Base-by-base conservation (phyloP, 2,329 filamentous ascomycete genomes). In the Chaetothyriales sp. region DNA sequence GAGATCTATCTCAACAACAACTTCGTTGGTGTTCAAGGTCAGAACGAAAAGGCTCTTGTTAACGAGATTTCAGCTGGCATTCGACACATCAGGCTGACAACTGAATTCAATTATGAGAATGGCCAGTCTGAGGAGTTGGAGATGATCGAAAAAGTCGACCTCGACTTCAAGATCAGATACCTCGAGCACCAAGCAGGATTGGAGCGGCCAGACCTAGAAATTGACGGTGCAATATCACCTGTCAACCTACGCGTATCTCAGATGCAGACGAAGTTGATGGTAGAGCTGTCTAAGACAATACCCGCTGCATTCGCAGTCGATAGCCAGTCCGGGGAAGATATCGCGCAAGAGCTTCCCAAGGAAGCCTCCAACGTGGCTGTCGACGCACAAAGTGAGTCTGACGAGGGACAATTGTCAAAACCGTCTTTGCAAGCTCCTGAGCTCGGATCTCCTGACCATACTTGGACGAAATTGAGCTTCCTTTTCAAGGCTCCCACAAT, bases 1-100 rank as follows among this genome's bases (percentile, higher is more conserved):
- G 94, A 98, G 65, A 95, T 99, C 20, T 98, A 97, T 64, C 89
- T 87, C 0, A 89, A 89, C 67, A 98, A 98, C 67, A 86, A 83
- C 57, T 98, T 99, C 64, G 80, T 84, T 0, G 85, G 86, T 0
- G 71, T 97, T 2, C 85, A 94, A 56, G 88, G 94, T 54, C 82
- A 81, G 0, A 74, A 85, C 60, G 70, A 81, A 28, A 77, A 85
- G 0, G 78, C 83, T 2, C 28, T 82, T 86, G 54, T 87, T 29
- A 98, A 95, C 75, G 89, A 94, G 65, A 77, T 98, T 15, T 85
- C 86, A 2, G 84, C 89, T 18, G 92, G 92, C 19, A 90, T 99
- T 59, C 81, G 90, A 50, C 94, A 98, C 55, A 88, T 95, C 55
- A 82, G 86, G 33, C 73, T 98, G 25, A 95, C 88, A 0, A 97